Evolutionary conservation across 2,329 filamentous ascomycete species (phyloP), one percentile per base, ranked within the genome.

Genomic region (Trichoderma sp.): DNA sequence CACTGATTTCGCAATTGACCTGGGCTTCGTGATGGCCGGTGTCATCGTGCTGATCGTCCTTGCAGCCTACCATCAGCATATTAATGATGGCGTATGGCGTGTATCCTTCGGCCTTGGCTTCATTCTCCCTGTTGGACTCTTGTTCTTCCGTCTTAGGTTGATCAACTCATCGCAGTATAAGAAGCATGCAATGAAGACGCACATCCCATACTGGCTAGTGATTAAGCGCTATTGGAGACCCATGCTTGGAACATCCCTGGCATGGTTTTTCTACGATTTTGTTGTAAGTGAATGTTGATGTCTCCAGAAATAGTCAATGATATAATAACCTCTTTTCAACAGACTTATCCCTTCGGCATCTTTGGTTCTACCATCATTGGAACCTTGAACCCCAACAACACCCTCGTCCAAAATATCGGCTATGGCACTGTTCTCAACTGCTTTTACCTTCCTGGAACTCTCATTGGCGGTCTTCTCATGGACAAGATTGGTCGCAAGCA

Each of bases 71-170:
- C 76, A 75, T 26, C 77, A 73, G 51, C 74, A 75, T 39, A 79
- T 76, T 58, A 81, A 77, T 76, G 80, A 79, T 64, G 84, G 83
- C 2, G 79, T 86, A 8, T 86, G 84, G 84, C 79, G 84, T 1
- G 82, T 86, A 3, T 73, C 71, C 61, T 77, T 77, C 18, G 76
- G 76, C 7, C 36, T 77, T 5, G 76, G 76, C 7, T 65, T 77
- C 30, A 62, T 74, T 8, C 58, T 70, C 7, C 68, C 68, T 4
- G 78, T 89, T 4, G 81, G 82, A 1, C 81, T 89, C 18, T 85
- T 88, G 65, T 87, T 87, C 76, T 86, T 89, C 72, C 85, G 87
- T 12, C 77, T 89, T 43, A 85, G 81, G 57, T 84, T 86, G 75
- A 77, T 84, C 66, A 87, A 84, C 78, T 88, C 80, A 64, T 88